A percentile compares a stretch with the other conserved stretches of the same genome.
Conservation (phyloP, 306 rosid species). For the Fragaria vesca region DNA sequence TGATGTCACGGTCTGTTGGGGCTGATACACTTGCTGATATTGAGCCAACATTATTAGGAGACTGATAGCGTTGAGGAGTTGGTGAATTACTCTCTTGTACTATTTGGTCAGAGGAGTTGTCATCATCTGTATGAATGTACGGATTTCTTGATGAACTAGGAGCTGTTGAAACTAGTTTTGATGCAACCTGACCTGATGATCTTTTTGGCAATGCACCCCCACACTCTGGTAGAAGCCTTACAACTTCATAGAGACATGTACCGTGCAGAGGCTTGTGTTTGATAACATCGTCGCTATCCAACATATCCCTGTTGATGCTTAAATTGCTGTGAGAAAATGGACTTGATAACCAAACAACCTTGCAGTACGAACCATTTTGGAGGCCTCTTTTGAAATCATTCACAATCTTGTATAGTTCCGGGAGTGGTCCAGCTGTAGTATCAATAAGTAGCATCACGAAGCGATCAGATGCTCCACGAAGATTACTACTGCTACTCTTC, state of each 20-base stretch:
- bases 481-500: constrained; percentile 8
- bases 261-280: constrained; percentile 69
- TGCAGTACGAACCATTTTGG: constrained; percentile 33
- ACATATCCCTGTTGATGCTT: constrained; percentile 13
- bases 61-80: not conserved
- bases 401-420: constrained; percentile 23
- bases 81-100: constrained; percentile 1
- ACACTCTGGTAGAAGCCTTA: constrained; percentile 68
- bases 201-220: constrained; percentile 43
- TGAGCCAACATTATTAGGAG: not conserved
- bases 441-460: constrained; percentile 40
- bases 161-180: not conserved
- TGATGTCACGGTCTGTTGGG: not conserved
- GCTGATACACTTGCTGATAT: constrained; percentile 13
- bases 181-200: constrained; percentile 6
- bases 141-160: constrained; percentile 7
- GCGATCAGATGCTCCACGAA: constrained; percentile 18
- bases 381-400: constrained; percentile 32
- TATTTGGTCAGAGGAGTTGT: not conserved
- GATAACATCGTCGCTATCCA: constrained; percentile 43
- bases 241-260: constrained; percentile 47
- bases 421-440: constrained; percentile 26
- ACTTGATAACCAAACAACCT: constrained; percentile 78
- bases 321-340: constrained; percentile 17
- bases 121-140: not conserved